Percentiles rank a stretch among this genome's conserved stretches.
These are phyloP conservation scores for Cucurbita pepo DNA, from an alignment of 306 rosid genomes.

Conservation along the genomic window DNA sequence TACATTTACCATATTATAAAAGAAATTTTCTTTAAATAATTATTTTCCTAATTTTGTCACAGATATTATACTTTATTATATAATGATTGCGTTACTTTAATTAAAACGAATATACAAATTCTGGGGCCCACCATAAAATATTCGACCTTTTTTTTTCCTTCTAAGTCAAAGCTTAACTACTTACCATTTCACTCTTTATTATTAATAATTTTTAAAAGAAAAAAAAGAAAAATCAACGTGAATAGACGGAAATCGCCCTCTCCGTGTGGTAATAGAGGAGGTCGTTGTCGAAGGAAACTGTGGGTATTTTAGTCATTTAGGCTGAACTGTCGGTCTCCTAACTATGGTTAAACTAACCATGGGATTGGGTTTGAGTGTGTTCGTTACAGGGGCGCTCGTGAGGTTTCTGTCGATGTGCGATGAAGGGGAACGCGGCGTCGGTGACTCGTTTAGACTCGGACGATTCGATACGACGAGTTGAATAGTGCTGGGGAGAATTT, in stretches of 20 bases:
- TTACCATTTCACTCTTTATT: background rate
- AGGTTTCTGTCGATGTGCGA: constrained; percentile 11
- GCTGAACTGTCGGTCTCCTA: constrained; percentile 46
- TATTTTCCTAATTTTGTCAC: background rate
- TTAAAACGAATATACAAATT: background rate
- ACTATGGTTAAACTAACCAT: constrained; percentile 53
- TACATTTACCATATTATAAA: background rate
- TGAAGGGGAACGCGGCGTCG: constrained; percentile 43
- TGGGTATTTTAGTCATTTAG: constrained; percentile 8
- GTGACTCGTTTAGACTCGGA: constrained; percentile 73
- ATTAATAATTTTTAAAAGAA: background rate
- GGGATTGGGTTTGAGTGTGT: constrained; percentile 20
- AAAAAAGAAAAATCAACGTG: background rate
- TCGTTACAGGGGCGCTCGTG: constrained; percentile 41
- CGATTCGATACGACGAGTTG: constrained; percentile 27
- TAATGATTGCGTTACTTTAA: constrained; percentile 2
- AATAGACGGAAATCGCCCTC: background rate
- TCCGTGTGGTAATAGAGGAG: background rate
- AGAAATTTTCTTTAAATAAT: background rate
- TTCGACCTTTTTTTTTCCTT: background rate
- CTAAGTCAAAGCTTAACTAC: constrained; percentile 2
- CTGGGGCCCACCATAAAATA: background rate
- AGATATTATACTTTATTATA: background rate
- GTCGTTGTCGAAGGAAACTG: background rate
- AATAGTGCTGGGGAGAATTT: background rate